Conservation (phyloP, 805 yeast genomes). For the Lachancea meyersii region DNA sequence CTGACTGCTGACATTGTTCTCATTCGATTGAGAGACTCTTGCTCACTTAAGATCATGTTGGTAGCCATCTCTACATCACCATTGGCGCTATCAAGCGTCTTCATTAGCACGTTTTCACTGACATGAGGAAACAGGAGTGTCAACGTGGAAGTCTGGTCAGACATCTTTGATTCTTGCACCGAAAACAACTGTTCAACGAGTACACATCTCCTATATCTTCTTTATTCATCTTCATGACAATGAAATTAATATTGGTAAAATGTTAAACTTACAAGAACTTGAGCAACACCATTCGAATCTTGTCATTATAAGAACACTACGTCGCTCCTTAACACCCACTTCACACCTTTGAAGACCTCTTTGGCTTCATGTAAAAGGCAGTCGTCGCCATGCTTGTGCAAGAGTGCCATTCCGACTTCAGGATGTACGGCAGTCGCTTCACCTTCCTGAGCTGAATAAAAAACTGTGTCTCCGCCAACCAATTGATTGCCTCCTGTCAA, state of each 20-base stretch:
- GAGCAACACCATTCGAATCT: not conserved
- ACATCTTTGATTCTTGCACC: not conserved
- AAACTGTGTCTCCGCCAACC: constrained; percentile 54
- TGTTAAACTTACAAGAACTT: not conserved
- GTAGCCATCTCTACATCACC: constrained; percentile 22
- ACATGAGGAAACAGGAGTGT: constrained; percentile 22
- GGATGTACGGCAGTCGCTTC: constrained; percentile 39
- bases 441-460: constrained; percentile 32
- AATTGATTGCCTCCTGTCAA: constrained; percentile 52
- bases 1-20: not conserved
- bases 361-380: constrained; percentile 57
- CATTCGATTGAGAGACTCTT: constrained; percentile 3
- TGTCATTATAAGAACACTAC: constrained; percentile 35
- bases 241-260: too few relatives aligned
- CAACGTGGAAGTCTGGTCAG: constrained; percentile 1
- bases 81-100: constrained; percentile 17
- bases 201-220: too few relatives aligned
- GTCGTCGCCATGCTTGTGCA: constrained; percentile 63
- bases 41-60: constrained; percentile 23
- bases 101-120: constrained; percentile 7
- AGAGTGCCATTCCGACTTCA: constrained; percentile 47
- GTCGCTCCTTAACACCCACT: constrained; percentile 61
- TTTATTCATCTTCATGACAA: too few relatives aligned
- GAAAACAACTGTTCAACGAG: too few relatives aligned
- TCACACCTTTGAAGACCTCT: constrained; percentile 44